Conservation (phyloP, 805 yeast species). For the Candida tammaniensis region DNA sequence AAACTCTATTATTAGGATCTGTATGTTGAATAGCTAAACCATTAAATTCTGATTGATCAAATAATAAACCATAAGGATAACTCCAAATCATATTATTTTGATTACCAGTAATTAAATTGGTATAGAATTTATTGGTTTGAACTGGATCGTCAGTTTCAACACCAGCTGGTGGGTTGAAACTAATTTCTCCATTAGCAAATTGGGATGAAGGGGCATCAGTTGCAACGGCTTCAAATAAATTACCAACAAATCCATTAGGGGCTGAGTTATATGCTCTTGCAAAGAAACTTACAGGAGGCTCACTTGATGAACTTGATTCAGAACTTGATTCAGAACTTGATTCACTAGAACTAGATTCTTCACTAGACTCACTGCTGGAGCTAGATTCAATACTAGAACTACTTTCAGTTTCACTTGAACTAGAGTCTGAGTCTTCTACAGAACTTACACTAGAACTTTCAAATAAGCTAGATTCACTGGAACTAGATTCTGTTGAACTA, state of each 20-base stretch:
- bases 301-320: not conserved
- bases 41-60: conserved; percentile 40
- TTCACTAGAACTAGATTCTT: not conserved
- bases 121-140: conserved; percentile 76
- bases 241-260: conserved; percentile 23
- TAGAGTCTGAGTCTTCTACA: not conserved
- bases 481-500: not conserved
- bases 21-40: conserved; percentile 66
- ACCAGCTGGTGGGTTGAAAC: conserved; percentile 47
- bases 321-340: not conserved
- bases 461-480: not conserved
- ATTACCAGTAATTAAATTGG: conserved; percentile 55
- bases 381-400: not conserved
- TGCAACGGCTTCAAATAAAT: conserved; percentile 48
- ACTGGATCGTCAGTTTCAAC: conserved; percentile 42
- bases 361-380: not conserved
- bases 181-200: conserved; percentile 44
- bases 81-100: conserved; percentile 56
- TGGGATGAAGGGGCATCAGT: conserved; percentile 35
- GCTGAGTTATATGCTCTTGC: conserved; percentile 4
- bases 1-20: conserved; percentile 37
- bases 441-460: not conserved
- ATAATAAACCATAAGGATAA: conserved; percentile 64
- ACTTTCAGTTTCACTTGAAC: not conserved
- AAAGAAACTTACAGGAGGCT: not conserved